phyloP scores from a whole-genome alignment of 108 stramenopile species.

The Cyclotella choctawhatcheeana region DNA sequence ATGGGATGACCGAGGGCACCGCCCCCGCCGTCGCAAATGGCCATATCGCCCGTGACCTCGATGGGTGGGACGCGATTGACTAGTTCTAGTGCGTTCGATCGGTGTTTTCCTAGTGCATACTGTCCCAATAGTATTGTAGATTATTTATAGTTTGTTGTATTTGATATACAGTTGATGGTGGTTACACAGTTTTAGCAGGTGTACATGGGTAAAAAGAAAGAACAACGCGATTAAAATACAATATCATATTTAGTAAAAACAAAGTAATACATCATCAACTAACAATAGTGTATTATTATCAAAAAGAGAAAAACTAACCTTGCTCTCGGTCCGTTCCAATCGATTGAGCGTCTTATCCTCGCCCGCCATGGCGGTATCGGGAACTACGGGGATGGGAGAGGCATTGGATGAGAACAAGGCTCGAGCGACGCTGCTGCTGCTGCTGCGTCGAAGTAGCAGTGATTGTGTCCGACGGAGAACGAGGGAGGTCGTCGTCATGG shows the following conservation, averaged over 20 bases:
- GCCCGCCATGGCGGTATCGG: constrained; percentile 34
- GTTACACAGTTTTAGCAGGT: no score
- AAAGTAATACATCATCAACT: no score
- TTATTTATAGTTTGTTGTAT: no score
- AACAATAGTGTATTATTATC: no score
- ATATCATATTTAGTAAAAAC: background rate
- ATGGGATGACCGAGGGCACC: constrained; percentile 96
- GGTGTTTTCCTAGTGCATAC: constrained; percentile 90
- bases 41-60: constrained; percentile 90
- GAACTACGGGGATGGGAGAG: background rate
- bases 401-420: background rate
- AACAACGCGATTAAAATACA: no score
- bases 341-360: constrained; percentile 47
- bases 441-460: no score
- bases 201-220: no score
- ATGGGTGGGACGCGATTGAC: constrained; percentile 85
- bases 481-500: background rate
- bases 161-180: no score
- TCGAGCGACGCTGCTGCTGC: background rate
- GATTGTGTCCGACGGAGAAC: constrained; percentile 11
- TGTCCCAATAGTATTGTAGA: no score
- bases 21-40: constrained; percentile 95
- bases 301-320: constrained; percentile 18
- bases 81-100: constrained; percentile 94
- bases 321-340: constrained; percentile 46